Evolutionary conservation across 805 yeast species (phyloP), one percentile per base, ranked within the genome.

Genomic region (Yarrowia porcina): DNA sequence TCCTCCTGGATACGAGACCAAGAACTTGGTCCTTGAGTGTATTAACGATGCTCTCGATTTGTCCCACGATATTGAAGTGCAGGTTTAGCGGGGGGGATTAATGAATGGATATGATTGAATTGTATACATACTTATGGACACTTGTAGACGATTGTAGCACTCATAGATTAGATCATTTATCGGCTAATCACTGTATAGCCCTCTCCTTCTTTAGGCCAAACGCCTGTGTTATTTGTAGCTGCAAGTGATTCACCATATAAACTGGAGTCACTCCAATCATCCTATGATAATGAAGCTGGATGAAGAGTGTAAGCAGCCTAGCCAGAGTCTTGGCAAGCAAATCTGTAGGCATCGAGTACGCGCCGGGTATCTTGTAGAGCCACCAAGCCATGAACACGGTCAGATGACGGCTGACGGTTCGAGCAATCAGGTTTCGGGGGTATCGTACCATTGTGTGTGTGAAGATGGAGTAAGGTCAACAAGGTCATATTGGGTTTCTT

Each of bases 31-130:
- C 47, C 57, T 68, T 4, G 44, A 49, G 42, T 39, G 65, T 12
- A 54, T 69, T 32, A 69, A 67, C 38, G 71, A 69, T 57, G 66
- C 68, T 4, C 27, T 67, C 17, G 66, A 66, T 23, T 20, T 68
- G n/a, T 27, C 36, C 18, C 67, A 68, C 49, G 63, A 63, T 15
- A 20, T 56, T 18, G 61, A 56, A 49, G 49, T 56, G 9, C 61
- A 52, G 25, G 56, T 49, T 28, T 45, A 45, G 10, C 8, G 7
- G 18, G 1, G 21, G n/a, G 20, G 17, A 17, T 17, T 12, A 27
- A 44, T 23, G 27, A 25, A 25, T 44, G 3, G 9, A 25, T 44
- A n/a, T 23, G 4, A 44, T 23, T 38, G 6, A 13, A n/a, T 7
- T 17, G 5, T 15, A 4, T 35, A 17, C 9, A 13, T 17, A 4